A percentile compares a stretch with the other conserved stretches of the same genome.
These are phyloP conservation scores for Trifolium pratense DNA, from an alignment of 306 rosid genomes.

Conservation along the genomic window DNA sequence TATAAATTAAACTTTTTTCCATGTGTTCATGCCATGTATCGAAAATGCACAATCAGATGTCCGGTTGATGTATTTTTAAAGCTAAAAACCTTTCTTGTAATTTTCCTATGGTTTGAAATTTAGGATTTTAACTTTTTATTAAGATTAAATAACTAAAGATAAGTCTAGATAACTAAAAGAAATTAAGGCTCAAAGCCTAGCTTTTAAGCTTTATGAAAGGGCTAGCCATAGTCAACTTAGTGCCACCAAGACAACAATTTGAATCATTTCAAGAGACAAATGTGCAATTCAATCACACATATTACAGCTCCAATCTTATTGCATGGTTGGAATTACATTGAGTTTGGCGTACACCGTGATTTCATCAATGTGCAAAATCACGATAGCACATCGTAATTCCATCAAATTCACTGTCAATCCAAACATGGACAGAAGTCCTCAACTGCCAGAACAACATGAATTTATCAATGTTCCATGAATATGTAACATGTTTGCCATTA, in stretches of 20 bases:
- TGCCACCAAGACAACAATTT: background rate
- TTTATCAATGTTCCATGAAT: constrained; percentile 15
- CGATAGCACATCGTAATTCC: background rate
- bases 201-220: no score
- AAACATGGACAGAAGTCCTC: background rate
- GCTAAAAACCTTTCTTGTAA: background rate
- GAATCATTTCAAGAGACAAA: background rate
- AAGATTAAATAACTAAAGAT: background rate
- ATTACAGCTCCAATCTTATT: constrained; percentile 5
- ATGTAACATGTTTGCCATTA: constrained; percentile 11
- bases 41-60: no score
- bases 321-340: background rate
- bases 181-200: background rate
- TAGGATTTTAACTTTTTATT: background rate
- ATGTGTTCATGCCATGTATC: no score
- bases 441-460: constrained; percentile 21
- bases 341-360: background rate
- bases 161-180: background rate
- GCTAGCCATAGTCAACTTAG: background rate
- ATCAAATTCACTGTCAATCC: background rate
- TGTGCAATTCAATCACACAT: background rate
- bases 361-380: background rate
- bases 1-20: no score
- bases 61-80: background rate
- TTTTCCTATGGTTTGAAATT: background rate